These are phyloP conservation scores for Trichophyton equinum DNA, from an alignment of 2,329 filamentous ascomycete genomes.

Conservation along the genomic window DNA sequence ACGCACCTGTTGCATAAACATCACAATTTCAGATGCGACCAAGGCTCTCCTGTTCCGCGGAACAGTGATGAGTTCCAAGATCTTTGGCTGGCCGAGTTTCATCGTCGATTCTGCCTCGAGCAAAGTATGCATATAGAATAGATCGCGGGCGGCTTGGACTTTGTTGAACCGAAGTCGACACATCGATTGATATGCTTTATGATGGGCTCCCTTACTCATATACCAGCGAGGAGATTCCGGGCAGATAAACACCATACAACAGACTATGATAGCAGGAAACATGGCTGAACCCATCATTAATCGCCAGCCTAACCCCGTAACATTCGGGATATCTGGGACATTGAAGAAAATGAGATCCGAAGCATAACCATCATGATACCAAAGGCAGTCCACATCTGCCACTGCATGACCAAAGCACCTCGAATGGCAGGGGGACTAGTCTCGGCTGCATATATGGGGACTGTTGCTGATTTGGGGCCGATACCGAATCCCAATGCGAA, in stretches of 20 bases:
- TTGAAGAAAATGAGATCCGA: conserved; percentile 51
- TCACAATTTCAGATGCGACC: conserved; percentile 49
- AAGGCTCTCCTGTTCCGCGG: conserved; percentile 51
- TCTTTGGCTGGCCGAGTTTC: conserved; percentile 37
- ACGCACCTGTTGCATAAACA: conserved; percentile 52
- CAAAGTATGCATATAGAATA: conserved; percentile 40
- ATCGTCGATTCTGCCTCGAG: conserved; percentile 49
- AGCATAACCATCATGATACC: conserved; percentile 44
- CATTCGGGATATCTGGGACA: conserved; percentile 38
- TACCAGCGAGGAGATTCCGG: conserved; percentile 42
- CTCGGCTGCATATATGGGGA: conserved; percentile 66
- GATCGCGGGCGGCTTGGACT: conserved; percentile 33
- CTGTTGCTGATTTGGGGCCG: conserved; percentile 60
- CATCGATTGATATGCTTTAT: conserved; percentile 32
- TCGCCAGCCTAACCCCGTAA: conserved; percentile 52
- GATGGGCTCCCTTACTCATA: conserved; percentile 32
- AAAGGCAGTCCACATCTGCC: conserved; percentile 50
- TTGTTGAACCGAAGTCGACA: conserved; percentile 33
- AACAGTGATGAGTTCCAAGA: conserved; percentile 48
- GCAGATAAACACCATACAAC: conserved; percentile 51
- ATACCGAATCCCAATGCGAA: conserved; percentile 67
- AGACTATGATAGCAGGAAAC: conserved; percentile 47
- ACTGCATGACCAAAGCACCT: conserved; percentile 70
- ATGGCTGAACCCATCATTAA: conserved; percentile 58
- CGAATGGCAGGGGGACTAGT: conserved; percentile 56